These are phyloP conservation scores for Fusarium aywerte DNA, from an alignment of 2,329 filamentous ascomycete genomes.

Conservation along the genomic window DNA sequence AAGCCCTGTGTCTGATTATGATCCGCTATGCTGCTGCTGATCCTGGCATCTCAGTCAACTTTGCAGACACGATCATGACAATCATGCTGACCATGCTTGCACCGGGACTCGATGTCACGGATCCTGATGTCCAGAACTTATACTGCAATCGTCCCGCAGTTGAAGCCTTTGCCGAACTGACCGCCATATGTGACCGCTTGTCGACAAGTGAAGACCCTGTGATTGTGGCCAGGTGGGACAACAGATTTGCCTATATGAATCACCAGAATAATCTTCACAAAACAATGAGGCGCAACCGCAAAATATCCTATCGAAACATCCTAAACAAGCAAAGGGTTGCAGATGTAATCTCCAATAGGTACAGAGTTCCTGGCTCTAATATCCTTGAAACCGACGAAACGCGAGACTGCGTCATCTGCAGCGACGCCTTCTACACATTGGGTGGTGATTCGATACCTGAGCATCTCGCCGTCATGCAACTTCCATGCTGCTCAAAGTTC, in stretches of 20 bases:
- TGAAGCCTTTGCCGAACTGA: background rate
- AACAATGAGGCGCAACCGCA: slow-evolving; percentile 8
- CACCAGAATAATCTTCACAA: background rate
- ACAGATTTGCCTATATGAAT: background rate
- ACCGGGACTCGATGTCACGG: background rate
- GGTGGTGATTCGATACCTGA: background rate
- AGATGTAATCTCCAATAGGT: background rate
- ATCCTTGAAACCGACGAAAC: background rate
- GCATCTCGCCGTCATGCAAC: slow-evolving; percentile 3
- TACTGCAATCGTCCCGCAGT: background rate
- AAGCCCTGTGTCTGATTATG: background rate
- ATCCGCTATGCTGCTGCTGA: slow-evolving; percentile 11
- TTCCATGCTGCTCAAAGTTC: slow-evolving; percentile 21
- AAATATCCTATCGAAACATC: background rate
- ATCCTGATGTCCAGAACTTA: background rate
- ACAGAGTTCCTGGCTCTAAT: background rate
- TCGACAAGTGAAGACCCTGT: background rate
- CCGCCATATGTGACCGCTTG: background rate
- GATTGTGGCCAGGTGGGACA: background rate
- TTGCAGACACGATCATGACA: slow-evolving; percentile 18
- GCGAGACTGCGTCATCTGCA: slow-evolving; percentile 15
- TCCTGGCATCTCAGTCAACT: slow-evolving; percentile 19
- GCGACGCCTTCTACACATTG: slow-evolving; percentile 8
- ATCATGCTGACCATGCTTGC: slow-evolving; percentile 17
- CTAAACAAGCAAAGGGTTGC: background rate